A percentile compares a stretch with the other conserved stretches of the same genome.
Conservation (phyloP, 148 eudicot genomes). For the Cornus controversa region DNA sequence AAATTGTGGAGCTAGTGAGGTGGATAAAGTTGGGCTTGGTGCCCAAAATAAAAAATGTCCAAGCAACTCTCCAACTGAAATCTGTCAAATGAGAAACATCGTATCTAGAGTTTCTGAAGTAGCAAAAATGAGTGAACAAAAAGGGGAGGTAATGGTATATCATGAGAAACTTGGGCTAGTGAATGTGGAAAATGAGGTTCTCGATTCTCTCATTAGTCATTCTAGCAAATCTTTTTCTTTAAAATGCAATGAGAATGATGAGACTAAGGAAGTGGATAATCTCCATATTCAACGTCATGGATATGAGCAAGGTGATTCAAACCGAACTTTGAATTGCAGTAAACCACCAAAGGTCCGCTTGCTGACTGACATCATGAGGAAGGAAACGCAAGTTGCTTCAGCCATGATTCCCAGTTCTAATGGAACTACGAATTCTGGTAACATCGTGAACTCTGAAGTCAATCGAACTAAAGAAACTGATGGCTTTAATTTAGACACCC, state of each 20-base stretch:
- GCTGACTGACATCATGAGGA: conserved; percentile 18
- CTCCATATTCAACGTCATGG: background rate
- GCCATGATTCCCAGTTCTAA: background rate
- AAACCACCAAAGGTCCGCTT: conserved; percentile 16
- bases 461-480: conserved; percentile 10
- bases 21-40: background rate
- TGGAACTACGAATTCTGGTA: background rate
- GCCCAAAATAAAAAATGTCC: background rate
- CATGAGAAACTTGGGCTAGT: background rate
- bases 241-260: conserved; percentile 7
- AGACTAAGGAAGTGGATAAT: background rate
- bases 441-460: background rate
- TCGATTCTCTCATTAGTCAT: background rate
- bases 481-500: conserved; percentile 6
- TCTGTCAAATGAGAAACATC: background rate
- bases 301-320: conserved; percentile 10
- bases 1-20: conserved; percentile 5
- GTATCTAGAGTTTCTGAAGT: background rate
- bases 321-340: conserved; percentile 3
- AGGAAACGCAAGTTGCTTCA: background rate
- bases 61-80: background rate
- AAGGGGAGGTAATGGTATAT: background rate
- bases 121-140: conserved; percentile 7
- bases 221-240: conserved; percentile 5
- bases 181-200: conserved; percentile 1